Base-by-base conservation (phyloP, 768 basidiomycete genomes). In the Amanita pallidorosea region DNA sequence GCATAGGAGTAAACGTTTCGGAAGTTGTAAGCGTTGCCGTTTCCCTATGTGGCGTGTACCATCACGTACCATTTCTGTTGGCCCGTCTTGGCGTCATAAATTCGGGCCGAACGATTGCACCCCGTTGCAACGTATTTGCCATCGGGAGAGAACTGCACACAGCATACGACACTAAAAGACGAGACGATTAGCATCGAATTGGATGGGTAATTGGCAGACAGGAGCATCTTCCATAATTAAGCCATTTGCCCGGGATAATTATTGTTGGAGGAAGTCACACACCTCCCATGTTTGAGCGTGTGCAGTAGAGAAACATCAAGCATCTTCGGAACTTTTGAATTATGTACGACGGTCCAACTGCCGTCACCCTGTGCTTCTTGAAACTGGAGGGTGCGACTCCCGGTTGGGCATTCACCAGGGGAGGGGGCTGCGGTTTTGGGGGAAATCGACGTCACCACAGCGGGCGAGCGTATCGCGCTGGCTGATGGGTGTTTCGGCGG, bases 121-220 rank as follows among this genome's bases (percentile, higher is more conserved):
- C 93, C 93, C 15, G 92, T 94, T 4, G 88, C 95, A 31, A 98
- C 76, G 58, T 75, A 88, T 63, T 86, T 88, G 25, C 95, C 95
- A 63, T 98, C 92, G 12, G 87, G 80, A 5, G 92, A 95, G 67
- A 98, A 97, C 55, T 85, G 80, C 17, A 98, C 95, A 61, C 94
- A 96, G 64, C 95, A 98, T 0, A 77, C 75, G 13, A 77, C 75
- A 42, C 76, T 78, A 29, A 27, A 33, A 33, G 54, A 49, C 2
- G 20, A 37, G 31, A 50, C n/a, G 6, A 27, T 44, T 13, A 44
- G 41, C 20, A 12, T 11, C 25, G 31, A 33, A 27, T 31, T 13
- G 31, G 22, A 47, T 6, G 13, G 18, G 9, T 35, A 20, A 35
- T 41, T 8, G 9, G 22, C 40, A 41, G 9, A n/a, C 23, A 22